phyloP scores from a whole-genome alignment of 2,329 filamentous ascomycete species.

The Diaporthe velutina region DNA sequence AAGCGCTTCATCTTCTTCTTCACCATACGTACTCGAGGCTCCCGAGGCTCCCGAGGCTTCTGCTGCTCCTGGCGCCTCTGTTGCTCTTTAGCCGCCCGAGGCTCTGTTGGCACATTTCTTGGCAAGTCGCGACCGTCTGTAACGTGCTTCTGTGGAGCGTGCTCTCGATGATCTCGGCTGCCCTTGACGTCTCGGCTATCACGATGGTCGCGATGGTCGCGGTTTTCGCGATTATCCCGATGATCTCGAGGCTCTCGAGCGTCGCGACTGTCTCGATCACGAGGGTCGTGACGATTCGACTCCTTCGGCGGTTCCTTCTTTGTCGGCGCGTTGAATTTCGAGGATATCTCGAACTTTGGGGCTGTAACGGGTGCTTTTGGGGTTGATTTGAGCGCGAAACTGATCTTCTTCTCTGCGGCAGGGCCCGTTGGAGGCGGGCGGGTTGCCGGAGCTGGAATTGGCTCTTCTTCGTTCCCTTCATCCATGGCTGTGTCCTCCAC shows the following conservation, averaged over 20 bases:
- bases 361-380: conserved; percentile 68
- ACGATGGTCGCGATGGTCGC: conserved; percentile 26
- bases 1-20: conserved; percentile 77
- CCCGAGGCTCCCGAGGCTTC: conserved; percentile 51
- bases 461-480: conserved; percentile 59
- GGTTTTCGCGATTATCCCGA: conserved; percentile 50
- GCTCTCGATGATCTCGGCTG: conserved; percentile 47
- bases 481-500: conserved; percentile 72
- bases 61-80: conserved; percentile 42
- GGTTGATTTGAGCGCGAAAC: conserved; percentile 90
- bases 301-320: conserved; percentile 37
- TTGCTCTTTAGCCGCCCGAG: conserved; percentile 52
- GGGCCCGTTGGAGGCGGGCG: conserved; percentile 67
- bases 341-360: conserved; percentile 75
- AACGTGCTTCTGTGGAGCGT: conserved; percentile 20
- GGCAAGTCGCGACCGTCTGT: conserved; percentile 54
- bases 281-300: conserved; percentile 60
- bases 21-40: conserved; percentile 69
- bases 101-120: conserved; percentile 65
- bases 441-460: conserved; percentile 65
- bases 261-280: conserved; percentile 46
- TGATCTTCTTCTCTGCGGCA: conserved; percentile 78
- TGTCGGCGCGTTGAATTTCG: conserved; percentile 73
- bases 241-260: conserved; percentile 39
- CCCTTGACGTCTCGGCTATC: conserved; percentile 47